phyloP scores from a whole-genome alignment of 129 eudicot species.

The Chrysanthemum makinoi region DNA sequence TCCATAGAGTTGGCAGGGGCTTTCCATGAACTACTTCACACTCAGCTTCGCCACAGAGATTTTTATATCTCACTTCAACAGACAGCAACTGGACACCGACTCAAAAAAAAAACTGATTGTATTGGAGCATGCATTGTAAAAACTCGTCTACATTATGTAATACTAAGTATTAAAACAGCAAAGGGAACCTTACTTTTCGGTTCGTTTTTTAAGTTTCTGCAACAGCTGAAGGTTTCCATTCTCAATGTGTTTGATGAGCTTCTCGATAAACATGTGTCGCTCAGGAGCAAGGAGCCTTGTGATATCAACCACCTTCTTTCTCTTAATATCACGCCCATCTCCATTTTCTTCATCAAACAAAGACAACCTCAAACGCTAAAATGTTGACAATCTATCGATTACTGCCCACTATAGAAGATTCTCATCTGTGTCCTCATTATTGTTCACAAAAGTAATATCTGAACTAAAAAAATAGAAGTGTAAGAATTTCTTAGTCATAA shows the following conservation, averaged over 20 bases:
- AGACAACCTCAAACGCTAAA: conserved; percentile 36
- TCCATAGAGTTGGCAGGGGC: conserved; percentile 70
- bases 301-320: conserved; percentile 40
- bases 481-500: no score
- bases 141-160: not conserved
- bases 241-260: conserved; percentile 53
- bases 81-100: conserved; percentile 45
- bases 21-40: conserved; percentile 59
- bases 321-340: not conserved
- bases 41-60: conserved; percentile 46
- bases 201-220: conserved; percentile 49
- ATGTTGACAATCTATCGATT: conserved; percentile 36
- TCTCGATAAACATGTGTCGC: conserved; percentile 45
- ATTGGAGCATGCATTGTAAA: no score
- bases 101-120: conserved; percentile 12
- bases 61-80: conserved; percentile 46
- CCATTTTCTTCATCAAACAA: conserved; percentile 34
- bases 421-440: conserved; percentile 27
- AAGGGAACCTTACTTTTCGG: conserved; percentile 39
- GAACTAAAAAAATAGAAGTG: not conserved
- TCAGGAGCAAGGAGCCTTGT: conserved; percentile 45
- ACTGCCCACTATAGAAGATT: conserved; percentile 38
- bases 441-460: conserved; percentile 4
- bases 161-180: not conserved
- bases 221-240: conserved; percentile 48